Percentiles rank a stretch among this genome's conserved stretches.
phyloP scores from a whole-genome alignment of 2,329 filamentous ascomycete species.

The Dactylellina haptotyla region DNA sequence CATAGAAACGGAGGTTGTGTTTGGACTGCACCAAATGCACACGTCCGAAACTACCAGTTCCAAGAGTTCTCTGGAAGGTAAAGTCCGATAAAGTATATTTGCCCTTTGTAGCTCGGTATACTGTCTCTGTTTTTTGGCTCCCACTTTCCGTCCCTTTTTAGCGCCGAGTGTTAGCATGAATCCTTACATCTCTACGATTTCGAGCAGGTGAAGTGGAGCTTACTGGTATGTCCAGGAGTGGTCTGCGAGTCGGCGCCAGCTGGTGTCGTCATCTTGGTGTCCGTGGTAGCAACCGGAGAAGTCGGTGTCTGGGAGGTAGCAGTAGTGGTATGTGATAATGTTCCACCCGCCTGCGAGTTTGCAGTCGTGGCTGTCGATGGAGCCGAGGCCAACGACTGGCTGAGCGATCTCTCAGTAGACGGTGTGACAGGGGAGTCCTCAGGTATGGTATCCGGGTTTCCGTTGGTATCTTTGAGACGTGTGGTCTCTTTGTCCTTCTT shows the following conservation, averaged over 20 bases:
- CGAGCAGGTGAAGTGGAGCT: no score
- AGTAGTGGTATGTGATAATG: slow-evolving; percentile 57
- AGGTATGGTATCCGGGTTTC: slow-evolving; percentile 34
- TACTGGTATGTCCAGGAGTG: slow-evolving; percentile 59
- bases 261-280: slow-evolving; percentile 58
- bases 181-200: slow-evolving; percentile 41
- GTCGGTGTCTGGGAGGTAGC: slow-evolving; percentile 58
- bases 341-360: slow-evolving; percentile 52
- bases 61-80: slow-evolving; percentile 85
- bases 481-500: slow-evolving; percentile 79
- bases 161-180: slow-evolving; percentile 2
- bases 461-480: slow-evolving; percentile 64
- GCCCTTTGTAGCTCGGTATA: slow-evolving; percentile 81
- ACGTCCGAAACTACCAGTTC: slow-evolving; percentile 94
- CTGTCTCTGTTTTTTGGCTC: slow-evolving; percentile 59
- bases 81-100: slow-evolving; percentile 97
- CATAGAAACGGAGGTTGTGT: slow-evolving; percentile 98
- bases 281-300: slow-evolving; percentile 47
- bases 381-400: slow-evolving; percentile 57
- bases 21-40: slow-evolving; percentile 97
- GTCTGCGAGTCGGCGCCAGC: slow-evolving; percentile 46
- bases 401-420: slow-evolving; percentile 57
- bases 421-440: slow-evolving; percentile 50
- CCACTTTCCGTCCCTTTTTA: slow-evolving; percentile 60
- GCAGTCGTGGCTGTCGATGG: slow-evolving; percentile 58